Percentiles rank a stretch among this genome's conserved stretches.
Conservation (phyloP, 768 basidiomycete genomes). For the Fomitopsis serialis region DNA sequence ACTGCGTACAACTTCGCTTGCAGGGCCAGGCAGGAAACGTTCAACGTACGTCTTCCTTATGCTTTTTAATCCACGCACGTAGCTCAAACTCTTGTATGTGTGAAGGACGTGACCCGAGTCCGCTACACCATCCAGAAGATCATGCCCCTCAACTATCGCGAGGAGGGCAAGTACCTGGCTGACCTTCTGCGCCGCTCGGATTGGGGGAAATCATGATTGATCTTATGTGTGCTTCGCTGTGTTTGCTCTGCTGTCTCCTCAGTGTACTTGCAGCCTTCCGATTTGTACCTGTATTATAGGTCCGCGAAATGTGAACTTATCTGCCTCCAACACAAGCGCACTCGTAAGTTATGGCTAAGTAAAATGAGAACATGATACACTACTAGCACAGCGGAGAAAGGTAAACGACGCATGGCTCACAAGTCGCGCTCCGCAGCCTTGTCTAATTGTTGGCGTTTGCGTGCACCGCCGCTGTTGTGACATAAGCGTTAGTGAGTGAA, state of each 20-base stretch:
- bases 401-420: background rate
- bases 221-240: background rate
- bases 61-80: background rate
- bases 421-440: constrained; percentile 44
- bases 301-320: no score
- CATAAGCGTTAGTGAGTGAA: background rate
- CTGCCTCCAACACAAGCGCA: no score
- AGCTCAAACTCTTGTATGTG: background rate
- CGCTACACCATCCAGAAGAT: constrained; percentile 79
- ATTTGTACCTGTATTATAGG: no score
- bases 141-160: constrained; percentile 57
- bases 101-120: constrained; percentile 73
- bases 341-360: no score
- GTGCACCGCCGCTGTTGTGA: constrained; percentile 43
- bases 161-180: constrained; percentile 55
- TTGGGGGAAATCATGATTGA: background rate
- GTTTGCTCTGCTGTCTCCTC: no score
- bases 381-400: background rate
- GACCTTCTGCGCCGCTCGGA: constrained; percentile 37
- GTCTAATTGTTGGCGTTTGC: constrained; percentile 68
- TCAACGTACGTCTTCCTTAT: constrained; percentile 49
- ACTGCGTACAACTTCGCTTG: constrained; percentile 78
- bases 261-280: no score
- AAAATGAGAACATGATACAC: background rate
- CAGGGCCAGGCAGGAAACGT: constrained; percentile 83